Percentiles rank a stretch among this genome's conserved stretches.
These are phyloP conservation scores for Mallotus repandus DNA, from an alignment of 441 rosid species.

Conservation along the genomic window DNA sequence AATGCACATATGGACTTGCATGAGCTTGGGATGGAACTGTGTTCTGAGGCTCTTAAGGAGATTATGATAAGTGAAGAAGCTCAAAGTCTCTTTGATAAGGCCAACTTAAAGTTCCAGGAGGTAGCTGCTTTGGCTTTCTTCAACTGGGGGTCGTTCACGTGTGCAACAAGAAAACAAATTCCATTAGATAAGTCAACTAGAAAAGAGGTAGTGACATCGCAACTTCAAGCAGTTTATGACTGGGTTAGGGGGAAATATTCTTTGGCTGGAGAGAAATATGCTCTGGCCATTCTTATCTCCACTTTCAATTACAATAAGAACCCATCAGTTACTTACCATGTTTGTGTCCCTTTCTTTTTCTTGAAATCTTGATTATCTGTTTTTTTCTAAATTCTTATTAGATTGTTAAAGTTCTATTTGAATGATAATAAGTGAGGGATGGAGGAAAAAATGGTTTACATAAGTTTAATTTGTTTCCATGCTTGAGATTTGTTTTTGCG, in stretches of 20 bases:
- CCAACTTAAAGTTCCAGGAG: constrained; percentile 90
- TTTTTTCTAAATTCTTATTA: too few species aligned
- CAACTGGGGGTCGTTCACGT: constrained; percentile 98
- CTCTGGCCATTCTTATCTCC: too few species aligned
- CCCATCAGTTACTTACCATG: too few species aligned
- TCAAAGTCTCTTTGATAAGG: constrained; percentile 78
- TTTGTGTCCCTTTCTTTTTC: too few species aligned
- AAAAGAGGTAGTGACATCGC: constrained; percentile 52
- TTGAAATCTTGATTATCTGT: too few species aligned
- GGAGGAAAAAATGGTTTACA: too few species aligned
- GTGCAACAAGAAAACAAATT: constrained; percentile 93
- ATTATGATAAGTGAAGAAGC: constrained; percentile 87
- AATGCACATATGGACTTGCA: constrained; percentile 95
- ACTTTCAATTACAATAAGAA: too few species aligned
- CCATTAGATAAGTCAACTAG: constrained; percentile 83
- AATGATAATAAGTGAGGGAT: too few species aligned
- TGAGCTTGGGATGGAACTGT: constrained; percentile 95
- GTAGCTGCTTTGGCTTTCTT: constrained; percentile 93
- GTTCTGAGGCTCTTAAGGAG: constrained; percentile 95
- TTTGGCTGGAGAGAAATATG: constrained; percentile 72
- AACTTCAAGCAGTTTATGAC: constrained; percentile 81
- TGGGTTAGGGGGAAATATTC: constrained; percentile 86
- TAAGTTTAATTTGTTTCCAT: background rate
- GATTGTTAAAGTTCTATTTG: too few species aligned
- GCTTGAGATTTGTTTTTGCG: background rate